phyloP scores from a whole-genome alignment of 805 yeast genomes.

The Cyberlindnera japonica region DNA sequence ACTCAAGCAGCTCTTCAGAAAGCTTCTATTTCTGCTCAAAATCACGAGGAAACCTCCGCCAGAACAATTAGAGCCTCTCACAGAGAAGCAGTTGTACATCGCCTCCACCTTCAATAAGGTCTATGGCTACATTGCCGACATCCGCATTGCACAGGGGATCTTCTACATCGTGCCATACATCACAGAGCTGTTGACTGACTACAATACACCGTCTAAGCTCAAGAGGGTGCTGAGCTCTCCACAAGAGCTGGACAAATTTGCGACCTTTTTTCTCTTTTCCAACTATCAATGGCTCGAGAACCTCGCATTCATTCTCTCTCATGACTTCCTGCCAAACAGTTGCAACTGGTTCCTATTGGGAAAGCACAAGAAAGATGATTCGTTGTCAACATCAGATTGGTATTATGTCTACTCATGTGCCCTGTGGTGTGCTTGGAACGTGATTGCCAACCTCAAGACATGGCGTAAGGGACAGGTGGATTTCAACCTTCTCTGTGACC shows the following conservation, averaged over 20 bases:
- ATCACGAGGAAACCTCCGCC: conserved; percentile 2
- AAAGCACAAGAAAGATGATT: conserved; percentile 10
- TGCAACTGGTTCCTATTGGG: conserved; percentile 13
- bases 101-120: conserved; percentile 10
- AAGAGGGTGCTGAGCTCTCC: conserved; percentile 5
- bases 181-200: conserved; percentile 14
- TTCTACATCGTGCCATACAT: conserved; percentile 22
- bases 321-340: conserved; percentile 17
- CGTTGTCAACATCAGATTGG: conserved; percentile 20
- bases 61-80: conserved; percentile 3
- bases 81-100: conserved; percentile 7
- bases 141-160: conserved; percentile 19
- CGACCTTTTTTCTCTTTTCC: conserved; percentile 14
- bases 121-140: conserved; percentile 21
- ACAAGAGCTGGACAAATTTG: conserved; percentile 13
- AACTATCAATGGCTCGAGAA: conserved; percentile 21
- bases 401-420: conserved; percentile 22
- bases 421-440: conserved; percentile 18
- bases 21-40: conserved; percentile 12
- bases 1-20: conserved; percentile 11
- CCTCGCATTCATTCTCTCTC: conserved; percentile 18
- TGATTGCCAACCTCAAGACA: conserved; percentile 14
- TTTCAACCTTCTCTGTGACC: conserved; percentile 15
- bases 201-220: conserved; percentile 15
- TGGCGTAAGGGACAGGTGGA: conserved; percentile 7